Base-by-base conservation (phyloP, 768 basidiomycete species). In the Leccinum obscurum region DNA sequence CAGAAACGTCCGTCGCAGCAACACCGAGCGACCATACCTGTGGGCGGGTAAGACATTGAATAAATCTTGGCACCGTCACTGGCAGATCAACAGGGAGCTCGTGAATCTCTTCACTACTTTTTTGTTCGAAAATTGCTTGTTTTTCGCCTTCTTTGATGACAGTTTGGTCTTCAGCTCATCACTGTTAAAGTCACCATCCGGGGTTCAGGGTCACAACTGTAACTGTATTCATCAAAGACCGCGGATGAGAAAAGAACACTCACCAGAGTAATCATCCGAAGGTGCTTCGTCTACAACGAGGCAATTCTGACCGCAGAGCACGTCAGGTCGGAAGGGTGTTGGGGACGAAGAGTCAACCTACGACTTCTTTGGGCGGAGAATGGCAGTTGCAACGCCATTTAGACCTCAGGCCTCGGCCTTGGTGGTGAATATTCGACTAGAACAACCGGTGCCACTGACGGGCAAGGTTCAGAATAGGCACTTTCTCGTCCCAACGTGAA, bases 331-430 rank as follows among this genome's bases (percentile, higher is more conserved):
- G 32, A 51, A 54, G 37, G 55, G 53, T 55, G 57, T 58, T 54
- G 58, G 32, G 48, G 63, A 26, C 53, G 50, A 62, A 57, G 20
- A 32, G n/a, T 39, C 50, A n/a, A 83, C 93, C 65, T 75, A 97
- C 96, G 93, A 95, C 83, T 97, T 96, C 91, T 98, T 99, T 64
- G 90, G 89, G 63, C 97, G 81, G 61, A 99, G 81, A 74, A 99
- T 98, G 52, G 96, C 96, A 37, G 96, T 98, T 20, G 95, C 93
- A 56, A 85, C 82, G 68, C 97, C 95, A 75, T 98, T 89, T 26
- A 88, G 86, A 53, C 88, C 90, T n/a, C 30, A 30, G 91, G 90
- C 68, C 87, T 58, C 90, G 85, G 28, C 86, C 82, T 87, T 88
- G 65, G 51, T 17, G 15, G n/a, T 14, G 17, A 28, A n/a, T 1